Percentiles rank a stretch among this genome's conserved stretches.
Conservation (phyloP, 352 stramenopile species). For the Phytophthora agathidicida region DNA sequence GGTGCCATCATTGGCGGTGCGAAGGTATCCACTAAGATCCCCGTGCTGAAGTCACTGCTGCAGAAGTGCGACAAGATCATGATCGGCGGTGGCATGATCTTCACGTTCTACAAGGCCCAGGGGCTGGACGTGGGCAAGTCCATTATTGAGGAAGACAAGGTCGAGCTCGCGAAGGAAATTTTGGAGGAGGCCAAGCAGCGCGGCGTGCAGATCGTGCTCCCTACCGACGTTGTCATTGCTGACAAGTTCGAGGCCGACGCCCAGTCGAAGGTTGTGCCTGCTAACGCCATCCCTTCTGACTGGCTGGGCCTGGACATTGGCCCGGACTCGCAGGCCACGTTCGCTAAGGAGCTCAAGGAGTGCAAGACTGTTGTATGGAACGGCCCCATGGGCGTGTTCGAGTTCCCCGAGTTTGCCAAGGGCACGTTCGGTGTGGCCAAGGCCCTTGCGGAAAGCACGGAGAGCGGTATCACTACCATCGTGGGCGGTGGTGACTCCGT, state of each 20-base stretch:
- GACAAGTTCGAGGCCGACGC: constrained; percentile 85
- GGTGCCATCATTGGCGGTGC: constrained; percentile 96
- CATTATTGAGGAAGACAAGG: constrained; percentile 95
- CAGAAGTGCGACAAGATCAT: constrained; percentile 97
- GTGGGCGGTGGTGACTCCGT: constrained; percentile 97
- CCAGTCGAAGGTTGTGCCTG: constrained; percentile 55
- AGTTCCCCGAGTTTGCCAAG: constrained; percentile 96
- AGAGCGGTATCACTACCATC: constrained; percentile 84
- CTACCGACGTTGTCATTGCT: constrained; percentile 95
- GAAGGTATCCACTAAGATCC: constrained; percentile 97
- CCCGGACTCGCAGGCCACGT: constrained; percentile 56
- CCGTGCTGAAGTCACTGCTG: constrained; percentile 95
- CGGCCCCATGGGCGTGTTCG: constrained; percentile 98
- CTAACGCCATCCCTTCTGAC: constrained; percentile 93
- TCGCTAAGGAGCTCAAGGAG: constrained; percentile 86
- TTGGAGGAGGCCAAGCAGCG: constrained; percentile 88
- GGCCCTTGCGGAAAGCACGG: constrained; percentile 90
- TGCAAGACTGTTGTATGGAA: constrained; percentile 95
- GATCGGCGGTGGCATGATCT: constrained; percentile 97
- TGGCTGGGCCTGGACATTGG: constrained; percentile 96
- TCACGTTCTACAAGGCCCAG: constrained; percentile 98
- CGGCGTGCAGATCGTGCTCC: constrained; percentile 90
- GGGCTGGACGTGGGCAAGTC: constrained; percentile 94
- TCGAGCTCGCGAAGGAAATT: constrained; percentile 94
- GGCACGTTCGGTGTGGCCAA: constrained; percentile 94